Conservation (phyloP, 1,139 yeast species). For the Candida sojae region DNA sequence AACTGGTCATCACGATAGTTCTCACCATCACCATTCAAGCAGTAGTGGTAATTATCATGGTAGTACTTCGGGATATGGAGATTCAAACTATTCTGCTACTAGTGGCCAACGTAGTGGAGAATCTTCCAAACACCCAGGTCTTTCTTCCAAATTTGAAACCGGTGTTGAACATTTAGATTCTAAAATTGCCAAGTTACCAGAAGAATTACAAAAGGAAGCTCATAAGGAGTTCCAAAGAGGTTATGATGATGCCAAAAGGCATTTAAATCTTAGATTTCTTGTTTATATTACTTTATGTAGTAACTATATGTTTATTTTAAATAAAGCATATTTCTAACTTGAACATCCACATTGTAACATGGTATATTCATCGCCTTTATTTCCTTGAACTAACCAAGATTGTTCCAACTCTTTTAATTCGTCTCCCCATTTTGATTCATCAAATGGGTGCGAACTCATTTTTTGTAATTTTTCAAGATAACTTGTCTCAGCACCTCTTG, state of each 20-base stretch:
- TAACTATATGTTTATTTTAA: background rate
- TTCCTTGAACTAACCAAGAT: slow-evolving; percentile 54
- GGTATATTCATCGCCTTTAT: slow-evolving; percentile 44
- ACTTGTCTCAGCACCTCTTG: slow-evolving; percentile 35
- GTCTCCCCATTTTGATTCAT: slow-evolving; percentile 61
- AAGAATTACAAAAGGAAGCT: slow-evolving; percentile 33
- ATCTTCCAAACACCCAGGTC: slow-evolving; percentile 3
- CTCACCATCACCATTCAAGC: background rate
- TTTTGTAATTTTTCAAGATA: slow-evolving; percentile 55
- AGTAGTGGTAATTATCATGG: background rate
- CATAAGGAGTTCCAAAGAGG: slow-evolving; percentile 37
- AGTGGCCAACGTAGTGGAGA: background rate
- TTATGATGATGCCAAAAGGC: slow-evolving; percentile 31
- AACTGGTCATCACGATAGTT: slow-evolving; percentile 5
- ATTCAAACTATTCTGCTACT: background rate
- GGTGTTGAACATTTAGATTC: slow-evolving; percentile 21
- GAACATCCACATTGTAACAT: slow-evolving; percentile 72
- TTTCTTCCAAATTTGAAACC: slow-evolving; percentile 1
- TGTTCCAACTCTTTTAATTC: slow-evolving; percentile 57
- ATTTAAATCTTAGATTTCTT: background rate
- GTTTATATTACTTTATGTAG: too few relatives aligned
- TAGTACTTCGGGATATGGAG: background rate
- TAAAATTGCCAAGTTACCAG: slow-evolving; percentile 33
- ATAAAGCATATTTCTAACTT: slow-evolving; percentile 32
- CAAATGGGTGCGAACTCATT: slow-evolving; percentile 68